Evolutionary conservation across 2,329 filamentous ascomycete genomes (phyloP).

Genomic region (Metarhizium humberi): DNA sequence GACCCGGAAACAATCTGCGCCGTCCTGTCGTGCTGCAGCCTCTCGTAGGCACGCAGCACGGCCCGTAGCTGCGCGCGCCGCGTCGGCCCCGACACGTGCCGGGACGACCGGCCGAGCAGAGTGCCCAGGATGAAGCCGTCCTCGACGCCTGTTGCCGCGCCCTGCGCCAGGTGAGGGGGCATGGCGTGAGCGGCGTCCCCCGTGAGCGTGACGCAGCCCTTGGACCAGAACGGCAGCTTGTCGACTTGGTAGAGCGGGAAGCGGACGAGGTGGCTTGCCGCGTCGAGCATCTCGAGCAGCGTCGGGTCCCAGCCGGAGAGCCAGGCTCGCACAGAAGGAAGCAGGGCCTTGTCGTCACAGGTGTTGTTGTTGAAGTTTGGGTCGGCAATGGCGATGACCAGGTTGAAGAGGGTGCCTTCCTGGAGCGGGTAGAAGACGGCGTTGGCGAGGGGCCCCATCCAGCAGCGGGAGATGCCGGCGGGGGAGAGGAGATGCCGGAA

Average conservation of each 20-base stretch:
- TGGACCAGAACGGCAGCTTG: slow-evolving; percentile 5
- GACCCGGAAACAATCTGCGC: slow-evolving; percentile 5
- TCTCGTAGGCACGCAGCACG: slow-evolving; percentile 4
- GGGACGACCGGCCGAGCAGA: slow-evolving; percentile 16
- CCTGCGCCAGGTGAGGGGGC: slow-evolving; percentile 16
- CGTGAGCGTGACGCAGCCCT: slow-evolving; percentile 8
- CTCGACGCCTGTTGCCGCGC: slow-evolving; percentile 16
- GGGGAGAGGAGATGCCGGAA: neutral
- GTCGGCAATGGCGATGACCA: slow-evolving; percentile 5
- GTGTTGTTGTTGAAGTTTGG: slow-evolving; percentile 1
- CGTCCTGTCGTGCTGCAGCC: slow-evolving; percentile 5
- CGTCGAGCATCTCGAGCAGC: slow-evolving; percentile 3
- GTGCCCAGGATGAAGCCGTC: slow-evolving; percentile 14
- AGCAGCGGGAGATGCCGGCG: slow-evolving; percentile 1
- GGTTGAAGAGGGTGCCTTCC: slow-evolving; percentile 3
- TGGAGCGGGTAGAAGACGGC: slow-evolving; percentile 7
- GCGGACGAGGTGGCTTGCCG: slow-evolving; percentile 3
- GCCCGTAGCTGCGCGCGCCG: neutral
- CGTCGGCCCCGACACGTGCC: neutral
- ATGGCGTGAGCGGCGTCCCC: slow-evolving; percentile 14
- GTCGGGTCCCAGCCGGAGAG: slow-evolving; percentile 6
- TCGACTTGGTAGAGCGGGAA: slow-evolving; percentile 7
- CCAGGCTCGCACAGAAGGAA: neutral
- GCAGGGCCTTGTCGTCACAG: neutral
- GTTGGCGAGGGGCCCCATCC: slow-evolving; percentile 6